A percentile compares a stretch with the other conserved stretches of the same genome.
These are phyloP conservation scores for Albugo laibachii DNA, from an alignment of 352 stramenopile genomes.

Conservation along the genomic window DNA sequence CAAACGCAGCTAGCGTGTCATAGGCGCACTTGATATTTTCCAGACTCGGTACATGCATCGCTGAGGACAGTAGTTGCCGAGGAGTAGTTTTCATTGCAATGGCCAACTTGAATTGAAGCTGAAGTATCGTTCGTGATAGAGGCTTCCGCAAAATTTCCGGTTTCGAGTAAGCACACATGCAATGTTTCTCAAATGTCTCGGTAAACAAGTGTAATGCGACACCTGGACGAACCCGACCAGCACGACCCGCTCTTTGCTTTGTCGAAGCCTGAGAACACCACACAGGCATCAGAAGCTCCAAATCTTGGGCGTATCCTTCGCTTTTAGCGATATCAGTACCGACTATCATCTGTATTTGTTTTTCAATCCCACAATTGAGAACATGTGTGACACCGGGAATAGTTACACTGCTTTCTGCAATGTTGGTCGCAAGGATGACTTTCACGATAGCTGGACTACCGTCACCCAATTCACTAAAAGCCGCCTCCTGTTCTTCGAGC, in stretches of 20 bases:
- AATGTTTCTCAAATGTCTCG: slow-evolving; percentile 30
- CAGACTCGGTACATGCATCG: slow-evolving; percentile 42
- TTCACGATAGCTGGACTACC: slow-evolving; percentile 42
- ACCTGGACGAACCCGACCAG: slow-evolving; percentile 85
- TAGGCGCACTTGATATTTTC: slow-evolving; percentile 55
- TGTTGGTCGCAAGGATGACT: slow-evolving; percentile 93
- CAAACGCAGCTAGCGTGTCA: slow-evolving; percentile 43
- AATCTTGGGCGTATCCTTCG: too few relatives aligned
- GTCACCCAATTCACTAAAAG: slow-evolving; percentile 17
- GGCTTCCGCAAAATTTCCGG: slow-evolving; percentile 67
- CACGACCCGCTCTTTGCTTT: slow-evolving; percentile 68
- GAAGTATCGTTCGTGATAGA: slow-evolving; percentile 57
- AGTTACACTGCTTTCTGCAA: slow-evolving; percentile 93
- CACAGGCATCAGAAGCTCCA: slow-evolving; percentile 45
- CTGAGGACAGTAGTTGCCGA: slow-evolving; percentile 38
- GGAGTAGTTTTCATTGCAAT: slow-evolving; percentile 32
- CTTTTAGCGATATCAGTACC: slow-evolving; percentile 25
- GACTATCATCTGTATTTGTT: slow-evolving; percentile 71
- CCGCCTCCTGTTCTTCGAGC: slow-evolving; percentile 50
- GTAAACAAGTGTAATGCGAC: slow-evolving; percentile 81
- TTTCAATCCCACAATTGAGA: slow-evolving; percentile 72
- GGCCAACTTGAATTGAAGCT: slow-evolving; percentile 49
- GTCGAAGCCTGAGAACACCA: slow-evolving; percentile 91
- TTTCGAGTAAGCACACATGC: slow-evolving; percentile 64
- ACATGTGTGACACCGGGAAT: slow-evolving; percentile 86